Percentiles rank a stretch among this genome's conserved stretches.
Evolutionary conservation across 352 stramenopile genomes (phyloP).

Genomic region (Detonula confervacea): DNA sequence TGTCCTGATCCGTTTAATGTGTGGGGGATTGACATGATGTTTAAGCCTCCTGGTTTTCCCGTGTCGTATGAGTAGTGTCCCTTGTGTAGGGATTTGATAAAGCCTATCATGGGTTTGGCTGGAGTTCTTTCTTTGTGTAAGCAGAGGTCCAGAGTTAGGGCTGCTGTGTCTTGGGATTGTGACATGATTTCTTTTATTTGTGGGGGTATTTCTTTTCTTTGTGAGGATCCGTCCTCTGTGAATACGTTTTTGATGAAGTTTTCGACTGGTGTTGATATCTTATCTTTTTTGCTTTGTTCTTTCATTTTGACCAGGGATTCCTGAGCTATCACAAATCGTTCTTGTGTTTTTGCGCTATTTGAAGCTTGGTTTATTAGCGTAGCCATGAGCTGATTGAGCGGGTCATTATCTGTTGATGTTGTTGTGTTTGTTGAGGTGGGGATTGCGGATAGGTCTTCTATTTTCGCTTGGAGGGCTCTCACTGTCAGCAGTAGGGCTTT

Average conservation of each 20-base stretch:
- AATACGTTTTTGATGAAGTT: not conserved
- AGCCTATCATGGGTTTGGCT: not conserved
- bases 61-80: not conserved
- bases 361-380: not conserved
- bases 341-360: not conserved
- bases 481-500: too few species aligned
- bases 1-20: not conserved
- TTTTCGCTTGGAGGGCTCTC: too few species aligned
- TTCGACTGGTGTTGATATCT: not conserved
- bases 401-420: too few species aligned
- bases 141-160: not conserved
- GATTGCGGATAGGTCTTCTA: too few species aligned
- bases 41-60: not conserved
- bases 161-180: not conserved
- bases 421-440: too few species aligned
- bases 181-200: slow-evolving; percentile 3
- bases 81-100: not conserved
- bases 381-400: too few species aligned
- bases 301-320: not conserved
- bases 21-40: not conserved
- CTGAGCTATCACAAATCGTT: not conserved
- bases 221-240: not conserved
- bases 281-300: not conserved
- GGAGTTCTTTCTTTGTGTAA: not conserved
- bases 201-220: not conserved